Conservation (phyloP, 2,329 filamentous ascomycete species). For the Penicillium sp. region DNA sequence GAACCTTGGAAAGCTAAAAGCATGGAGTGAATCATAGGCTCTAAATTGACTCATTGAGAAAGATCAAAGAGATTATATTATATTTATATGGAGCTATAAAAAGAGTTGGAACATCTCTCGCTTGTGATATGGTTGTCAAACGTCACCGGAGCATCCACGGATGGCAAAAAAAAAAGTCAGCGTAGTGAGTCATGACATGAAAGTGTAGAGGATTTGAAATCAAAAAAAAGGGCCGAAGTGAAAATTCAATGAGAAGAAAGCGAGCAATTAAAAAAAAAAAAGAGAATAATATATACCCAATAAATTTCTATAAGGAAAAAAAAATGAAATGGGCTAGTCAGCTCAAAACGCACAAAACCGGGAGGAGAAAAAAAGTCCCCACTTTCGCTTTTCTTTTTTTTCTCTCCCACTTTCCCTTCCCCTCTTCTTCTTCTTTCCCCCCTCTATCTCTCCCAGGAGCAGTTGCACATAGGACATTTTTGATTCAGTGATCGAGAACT, state of each 20-base stretch:
- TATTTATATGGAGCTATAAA: neutral
- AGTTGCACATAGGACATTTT: slow-evolving; percentile 41
- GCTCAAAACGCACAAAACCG: slow-evolving; percentile 26
- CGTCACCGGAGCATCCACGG: slow-evolving; percentile 10
- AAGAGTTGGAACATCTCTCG: neutral
- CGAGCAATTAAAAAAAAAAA: neutral
- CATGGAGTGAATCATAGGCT: neutral
- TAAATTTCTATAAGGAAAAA: neutral
- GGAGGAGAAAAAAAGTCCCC: slow-evolving; percentile 26
- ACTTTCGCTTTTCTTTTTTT: slow-evolving; percentile 31
- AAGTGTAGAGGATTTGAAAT: slow-evolving; percentile 7
- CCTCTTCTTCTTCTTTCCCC: slow-evolving; percentile 31
- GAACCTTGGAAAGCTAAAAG: neutral
- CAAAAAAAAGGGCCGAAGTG: neutral
- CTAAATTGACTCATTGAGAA: neutral
- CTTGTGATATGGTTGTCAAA: neutral
- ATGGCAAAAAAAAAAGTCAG: neutral
- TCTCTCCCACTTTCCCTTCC: slow-evolving; percentile 32
- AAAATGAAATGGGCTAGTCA: slow-evolving; percentile 4
- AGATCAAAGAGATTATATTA: neutral
- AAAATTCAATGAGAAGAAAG: neutral
- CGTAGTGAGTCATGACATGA: slow-evolving; percentile 4
- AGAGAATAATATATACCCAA: neutral
- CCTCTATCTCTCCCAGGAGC: slow-evolving; percentile 35
- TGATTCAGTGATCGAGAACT: slow-evolving; percentile 45